phyloP scores from a whole-genome alignment of 1,284 basidiomycete species.

The Ustilago sp. region DNA sequence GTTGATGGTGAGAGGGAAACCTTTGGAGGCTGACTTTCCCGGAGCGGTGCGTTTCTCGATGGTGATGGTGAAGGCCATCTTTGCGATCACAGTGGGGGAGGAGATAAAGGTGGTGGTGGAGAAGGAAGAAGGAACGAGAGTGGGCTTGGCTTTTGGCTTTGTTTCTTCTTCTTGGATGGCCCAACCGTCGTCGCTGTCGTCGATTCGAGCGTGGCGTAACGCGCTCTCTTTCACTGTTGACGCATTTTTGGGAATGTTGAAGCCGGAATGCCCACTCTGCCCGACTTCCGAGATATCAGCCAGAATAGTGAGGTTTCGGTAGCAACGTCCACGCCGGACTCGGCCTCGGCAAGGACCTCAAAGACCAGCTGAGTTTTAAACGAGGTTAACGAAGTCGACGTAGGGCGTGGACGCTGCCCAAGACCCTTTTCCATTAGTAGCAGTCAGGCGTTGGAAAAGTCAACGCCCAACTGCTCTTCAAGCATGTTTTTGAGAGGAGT shows the following conservation, averaged over 20 bases:
- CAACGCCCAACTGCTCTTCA: too few species aligned
- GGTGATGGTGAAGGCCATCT: conserved; percentile 48
- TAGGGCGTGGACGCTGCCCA: too few species aligned
- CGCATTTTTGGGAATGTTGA: conserved; percentile 2
- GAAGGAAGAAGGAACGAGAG: neutral
- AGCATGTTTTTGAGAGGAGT: too few species aligned
- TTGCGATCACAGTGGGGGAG: neutral
- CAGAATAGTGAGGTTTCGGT: neutral
- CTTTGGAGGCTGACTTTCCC: conserved; percentile 53
- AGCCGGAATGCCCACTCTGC: conserved; percentile 1
- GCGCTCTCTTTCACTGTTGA: conserved; percentile 3
- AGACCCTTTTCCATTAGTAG: too few species aligned
- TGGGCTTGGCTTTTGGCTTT: neutral
- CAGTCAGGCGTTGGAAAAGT: too few species aligned
- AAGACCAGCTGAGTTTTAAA: too few species aligned
- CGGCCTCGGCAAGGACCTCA: too few species aligned
- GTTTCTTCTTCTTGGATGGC: neutral
- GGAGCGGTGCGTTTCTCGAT: conserved; percentile 49
- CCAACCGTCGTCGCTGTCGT: conserved; percentile 1
- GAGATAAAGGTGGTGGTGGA: neutral
- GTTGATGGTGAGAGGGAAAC: conserved; percentile 52
- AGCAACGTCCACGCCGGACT: too few species aligned
- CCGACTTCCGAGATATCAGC: conserved; percentile 20
- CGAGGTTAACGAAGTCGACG: too few species aligned
- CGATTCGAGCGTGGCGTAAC: conserved; percentile 8